Evolutionary conservation across 2,329 filamentous ascomycete genomes (phyloP).

Genomic region (Fusarium heterosporum): DNA sequence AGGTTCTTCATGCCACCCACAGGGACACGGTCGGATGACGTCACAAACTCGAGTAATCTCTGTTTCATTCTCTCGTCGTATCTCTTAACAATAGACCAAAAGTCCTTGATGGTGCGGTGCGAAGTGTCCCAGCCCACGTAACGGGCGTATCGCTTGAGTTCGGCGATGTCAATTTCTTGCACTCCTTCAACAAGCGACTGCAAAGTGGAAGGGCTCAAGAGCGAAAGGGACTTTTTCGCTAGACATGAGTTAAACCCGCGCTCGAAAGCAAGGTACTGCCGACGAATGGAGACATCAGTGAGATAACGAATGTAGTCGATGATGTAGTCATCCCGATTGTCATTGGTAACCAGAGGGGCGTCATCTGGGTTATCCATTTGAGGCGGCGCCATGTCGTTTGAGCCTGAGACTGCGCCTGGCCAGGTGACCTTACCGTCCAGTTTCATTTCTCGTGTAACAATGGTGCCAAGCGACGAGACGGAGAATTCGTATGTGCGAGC

Average conservation of each 20-base stretch:
- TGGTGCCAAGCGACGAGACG: constrained; percentile 66
- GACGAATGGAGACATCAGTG: constrained; percentile 78
- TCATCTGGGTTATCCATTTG: constrained; percentile 58
- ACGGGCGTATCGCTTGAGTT: constrained; percentile 75
- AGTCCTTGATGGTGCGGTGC: constrained; percentile 78
- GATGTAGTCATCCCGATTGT: constrained; percentile 82
- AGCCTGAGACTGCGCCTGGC: constrained; percentile 62
- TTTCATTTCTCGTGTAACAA: constrained; percentile 69
- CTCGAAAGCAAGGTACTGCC: constrained; percentile 84
- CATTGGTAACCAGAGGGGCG: constrained; percentile 80
- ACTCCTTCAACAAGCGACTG: constrained; percentile 86
- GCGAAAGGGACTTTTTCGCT: constrained; percentile 73
- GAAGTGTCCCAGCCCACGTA: constrained; percentile 84
- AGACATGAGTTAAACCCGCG: constrained; percentile 84
- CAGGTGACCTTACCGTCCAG: constrained; percentile 55
- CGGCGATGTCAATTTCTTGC: constrained; percentile 80
- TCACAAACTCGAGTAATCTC: constrained; percentile 91
- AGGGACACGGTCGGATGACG: constrained; percentile 89
- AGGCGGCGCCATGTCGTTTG: constrained; percentile 39
- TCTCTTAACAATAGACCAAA: constrained; percentile 82
- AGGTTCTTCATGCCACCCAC: constrained; percentile 86
- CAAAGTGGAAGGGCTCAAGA: constrained; percentile 78
- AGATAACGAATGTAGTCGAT: constrained; percentile 88
- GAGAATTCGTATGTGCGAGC: constrained; percentile 89
- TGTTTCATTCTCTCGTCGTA: constrained; percentile 78